Conservation (phyloP, 331 rosid genomes). For the Quercus lobata region DNA sequence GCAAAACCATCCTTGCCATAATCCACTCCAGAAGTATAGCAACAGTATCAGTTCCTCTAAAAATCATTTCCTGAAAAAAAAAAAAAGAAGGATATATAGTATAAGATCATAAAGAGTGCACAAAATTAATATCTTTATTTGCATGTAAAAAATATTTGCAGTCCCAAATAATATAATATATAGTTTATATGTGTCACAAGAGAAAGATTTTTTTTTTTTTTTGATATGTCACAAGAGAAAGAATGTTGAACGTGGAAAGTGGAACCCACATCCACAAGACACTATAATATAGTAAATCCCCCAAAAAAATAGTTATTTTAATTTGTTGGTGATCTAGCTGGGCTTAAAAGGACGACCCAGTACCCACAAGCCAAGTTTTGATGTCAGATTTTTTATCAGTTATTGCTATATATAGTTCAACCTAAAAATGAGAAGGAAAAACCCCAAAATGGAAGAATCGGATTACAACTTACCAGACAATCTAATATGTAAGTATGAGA, state of each 20-base stretch:
- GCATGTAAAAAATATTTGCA: neutral
- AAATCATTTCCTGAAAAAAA: conserved; percentile 67
- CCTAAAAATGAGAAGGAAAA: neutral
- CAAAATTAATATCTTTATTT: neutral
- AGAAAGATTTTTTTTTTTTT: neutral
- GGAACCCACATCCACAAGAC: neutral
- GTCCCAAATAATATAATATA: neutral
- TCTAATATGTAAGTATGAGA: neutral
- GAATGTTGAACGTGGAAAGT: conserved; percentile 16
- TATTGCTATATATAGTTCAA: no score
- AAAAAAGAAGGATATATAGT: neutral
- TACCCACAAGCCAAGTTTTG: no score
- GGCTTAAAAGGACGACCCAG: no score
- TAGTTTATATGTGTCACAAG: neutral
- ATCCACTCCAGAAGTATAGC: conserved; percentile 84
- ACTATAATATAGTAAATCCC: neutral
- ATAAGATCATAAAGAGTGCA: neutral
- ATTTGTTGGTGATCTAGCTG: neutral
- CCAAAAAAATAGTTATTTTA: neutral
- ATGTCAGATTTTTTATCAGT: no score
- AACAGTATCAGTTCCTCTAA: conserved; percentile 87
- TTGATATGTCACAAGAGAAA: neutral
- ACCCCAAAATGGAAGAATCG: neutral
- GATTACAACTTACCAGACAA: no score
- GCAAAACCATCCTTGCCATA: conserved; percentile 76